Conservation (phyloP, 805 yeast species). For the Teunomyces pallodes region DNA sequence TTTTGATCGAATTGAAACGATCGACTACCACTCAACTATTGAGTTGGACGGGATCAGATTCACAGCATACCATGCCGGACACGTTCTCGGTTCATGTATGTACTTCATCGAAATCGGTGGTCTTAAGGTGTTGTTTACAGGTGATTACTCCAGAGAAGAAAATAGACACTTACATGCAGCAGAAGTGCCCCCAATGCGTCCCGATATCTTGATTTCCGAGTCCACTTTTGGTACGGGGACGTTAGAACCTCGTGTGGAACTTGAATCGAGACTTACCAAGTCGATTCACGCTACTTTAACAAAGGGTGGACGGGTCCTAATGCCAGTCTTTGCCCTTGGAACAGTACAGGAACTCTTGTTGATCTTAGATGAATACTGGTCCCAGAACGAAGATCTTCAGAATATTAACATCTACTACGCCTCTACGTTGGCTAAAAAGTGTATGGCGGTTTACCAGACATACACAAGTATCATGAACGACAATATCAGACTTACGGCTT, state of each 20-base stretch:
- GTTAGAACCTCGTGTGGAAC: constrained; percentile 84
- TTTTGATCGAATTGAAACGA: constrained; percentile 86
- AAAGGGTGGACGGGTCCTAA: constrained; percentile 86
- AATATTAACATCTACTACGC: constrained; percentile 86
- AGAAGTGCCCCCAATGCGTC: constrained; percentile 83
- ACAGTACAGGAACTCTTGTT: constrained; percentile 92
- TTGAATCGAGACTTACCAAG: constrained; percentile 78
- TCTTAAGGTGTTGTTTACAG: constrained; percentile 82
- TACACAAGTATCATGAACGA: constrained; percentile 98
- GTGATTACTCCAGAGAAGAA: constrained; percentile 94
- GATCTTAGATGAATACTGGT: constrained; percentile 95
- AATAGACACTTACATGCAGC: constrained; percentile 95
- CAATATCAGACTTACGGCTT: constrained; percentile 63
- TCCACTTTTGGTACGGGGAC: constrained; percentile 98
- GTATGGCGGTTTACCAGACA: constrained; percentile 96
- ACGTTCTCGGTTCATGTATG: constrained; percentile 98
- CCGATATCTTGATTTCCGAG: constrained; percentile 89
- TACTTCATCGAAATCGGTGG: constrained; percentile 94
- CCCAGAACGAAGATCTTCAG: constrained; percentile 75
- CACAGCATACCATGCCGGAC: constrained; percentile 99
- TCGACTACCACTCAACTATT: constrained; percentile 92
- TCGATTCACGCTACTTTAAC: constrained; percentile 78
- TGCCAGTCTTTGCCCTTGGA: constrained; percentile 96
- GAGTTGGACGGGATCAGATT: constrained; percentile 93
- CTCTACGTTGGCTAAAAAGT: constrained; percentile 87